These are phyloP conservation scores for Suillus placidus DNA, from an alignment of 768 basidiomycete genomes.

Conservation along the genomic window DNA sequence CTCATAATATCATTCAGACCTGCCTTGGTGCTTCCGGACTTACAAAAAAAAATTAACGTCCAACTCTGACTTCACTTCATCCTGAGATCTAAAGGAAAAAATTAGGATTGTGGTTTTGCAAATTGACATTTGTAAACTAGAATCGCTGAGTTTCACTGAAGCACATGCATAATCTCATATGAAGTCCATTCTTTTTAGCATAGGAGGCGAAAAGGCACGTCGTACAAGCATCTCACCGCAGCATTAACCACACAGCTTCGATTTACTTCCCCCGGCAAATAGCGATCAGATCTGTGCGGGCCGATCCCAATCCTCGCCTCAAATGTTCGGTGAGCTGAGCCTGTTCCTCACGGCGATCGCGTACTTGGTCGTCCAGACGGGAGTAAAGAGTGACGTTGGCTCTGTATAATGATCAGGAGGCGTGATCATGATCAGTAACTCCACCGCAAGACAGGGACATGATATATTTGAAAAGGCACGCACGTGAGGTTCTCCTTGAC, in stretches of 20 bases:
- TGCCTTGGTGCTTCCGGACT: not conserved
- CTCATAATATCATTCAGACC: not conserved
- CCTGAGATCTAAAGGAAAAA: not conserved
- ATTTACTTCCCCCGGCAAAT: slow-evolving; percentile 8
- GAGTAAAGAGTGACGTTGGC: slow-evolving; percentile 24
- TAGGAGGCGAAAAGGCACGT: slow-evolving; percentile 4
- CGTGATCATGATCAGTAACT: slow-evolving; percentile 14
- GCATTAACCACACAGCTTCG: slow-evolving; percentile 5
- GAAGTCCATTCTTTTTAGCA: not conserved
- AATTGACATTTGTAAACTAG: slow-evolving; percentile 3
- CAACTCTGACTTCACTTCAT: slow-evolving; percentile 1
- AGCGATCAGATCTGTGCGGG: slow-evolving; percentile 16
- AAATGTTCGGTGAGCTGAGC: slow-evolving; percentile 20
- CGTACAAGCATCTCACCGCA: not conserved
- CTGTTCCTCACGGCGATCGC: slow-evolving; percentile 24
- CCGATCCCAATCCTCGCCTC: slow-evolving; percentile 20
- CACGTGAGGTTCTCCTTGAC: slow-evolving; percentile 34
- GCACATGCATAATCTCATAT: not conserved
- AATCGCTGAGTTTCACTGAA: slow-evolving; percentile 4
- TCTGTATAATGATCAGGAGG: slow-evolving; percentile 15
- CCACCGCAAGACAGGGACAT: not conserved
- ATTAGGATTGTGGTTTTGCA: slow-evolving; percentile 2
- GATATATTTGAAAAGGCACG: slow-evolving; percentile 10
- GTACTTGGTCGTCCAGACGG: slow-evolving; percentile 24
- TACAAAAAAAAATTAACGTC: not conserved